Evolutionary conservation across 257 asterid genomes (phyloP).

Genomic region (Parsonsia alboflavescens): DNA sequence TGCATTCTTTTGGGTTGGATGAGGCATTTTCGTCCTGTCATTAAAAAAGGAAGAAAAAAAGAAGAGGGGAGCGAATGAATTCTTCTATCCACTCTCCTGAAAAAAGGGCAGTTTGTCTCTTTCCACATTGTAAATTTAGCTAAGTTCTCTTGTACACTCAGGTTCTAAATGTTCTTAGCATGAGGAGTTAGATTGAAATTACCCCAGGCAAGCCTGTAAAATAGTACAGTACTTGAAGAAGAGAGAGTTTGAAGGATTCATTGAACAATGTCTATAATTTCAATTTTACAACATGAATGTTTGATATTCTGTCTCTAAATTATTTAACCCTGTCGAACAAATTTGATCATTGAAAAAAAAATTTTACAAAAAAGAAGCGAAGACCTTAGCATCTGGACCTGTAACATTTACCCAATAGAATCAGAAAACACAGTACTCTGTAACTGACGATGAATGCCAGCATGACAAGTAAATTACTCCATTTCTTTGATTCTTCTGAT

Average conservation of each 20-base stretch:
- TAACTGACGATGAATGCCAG: conserved; percentile 56
- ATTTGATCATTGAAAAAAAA: background rate
- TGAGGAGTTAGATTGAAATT: background rate
- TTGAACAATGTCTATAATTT: background rate
- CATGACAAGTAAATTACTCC: conserved; percentile 75
- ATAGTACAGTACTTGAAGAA: background rate
- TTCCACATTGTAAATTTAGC: background rate
- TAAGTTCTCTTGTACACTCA: background rate
- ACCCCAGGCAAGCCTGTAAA: background rate
- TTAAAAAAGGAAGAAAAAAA: background rate
- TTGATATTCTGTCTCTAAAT: background rate
- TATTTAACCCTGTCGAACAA: conserved; percentile 10
- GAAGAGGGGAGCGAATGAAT: background rate
- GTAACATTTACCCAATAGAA: conserved; percentile 57
- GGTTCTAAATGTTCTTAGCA: background rate
- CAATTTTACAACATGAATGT: background rate
- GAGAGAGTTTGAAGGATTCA: background rate
- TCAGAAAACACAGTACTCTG: conserved; percentile 57
- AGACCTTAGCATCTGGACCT: conserved; percentile 36
- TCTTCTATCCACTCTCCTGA: background rate
- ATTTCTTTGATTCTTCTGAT: conserved; percentile 41
- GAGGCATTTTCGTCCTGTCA: background rate
- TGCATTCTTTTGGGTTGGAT: background rate
- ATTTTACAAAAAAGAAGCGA: background rate
- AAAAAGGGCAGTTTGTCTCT: background rate